Evolutionary conservation across 2,329 filamentous ascomycete genomes (phyloP).

Genomic region (Scedosporium dehoogii): DNA sequence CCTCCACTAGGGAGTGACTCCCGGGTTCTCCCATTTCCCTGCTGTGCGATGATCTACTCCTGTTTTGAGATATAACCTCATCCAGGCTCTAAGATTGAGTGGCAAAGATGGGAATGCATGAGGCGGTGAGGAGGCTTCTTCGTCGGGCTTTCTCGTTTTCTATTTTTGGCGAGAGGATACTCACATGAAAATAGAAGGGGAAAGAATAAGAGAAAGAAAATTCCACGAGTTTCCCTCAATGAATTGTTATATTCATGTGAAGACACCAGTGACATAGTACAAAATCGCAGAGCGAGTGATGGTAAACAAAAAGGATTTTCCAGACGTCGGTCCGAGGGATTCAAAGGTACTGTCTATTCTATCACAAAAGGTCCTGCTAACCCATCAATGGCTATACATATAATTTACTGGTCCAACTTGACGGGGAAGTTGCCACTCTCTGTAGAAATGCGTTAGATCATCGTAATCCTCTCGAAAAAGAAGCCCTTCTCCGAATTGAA

Average conservation of each 20-base stretch:
- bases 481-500: slow-evolving; percentile 5
- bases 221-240: not conserved
- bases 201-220: too few species aligned
- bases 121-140: not conserved
- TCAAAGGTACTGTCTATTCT: slow-evolving; percentile 4
- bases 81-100: too few species aligned
- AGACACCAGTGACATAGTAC: not conserved
- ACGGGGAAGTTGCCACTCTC: slow-evolving; percentile 60
- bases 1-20: too few species aligned
- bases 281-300: not conserved
- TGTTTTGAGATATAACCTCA: too few species aligned
- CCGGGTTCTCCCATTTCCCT: too few species aligned
- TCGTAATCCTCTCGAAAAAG: slow-evolving; percentile 6
- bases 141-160: not conserved
- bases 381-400: not conserved
- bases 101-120: not conserved
- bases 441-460: slow-evolving; percentile 25
- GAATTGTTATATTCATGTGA: not conserved
- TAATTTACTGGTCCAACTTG: slow-evolving; percentile 48
- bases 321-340: not conserved
- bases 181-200: too few species aligned
- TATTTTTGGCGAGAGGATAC: not conserved
- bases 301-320: slow-evolving; percentile 1
- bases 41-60: too few species aligned
- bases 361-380: not conserved